Base-by-base conservation (phyloP, 176 grass and related monocot genomes). In the Rhynchospora pubera region DNA sequence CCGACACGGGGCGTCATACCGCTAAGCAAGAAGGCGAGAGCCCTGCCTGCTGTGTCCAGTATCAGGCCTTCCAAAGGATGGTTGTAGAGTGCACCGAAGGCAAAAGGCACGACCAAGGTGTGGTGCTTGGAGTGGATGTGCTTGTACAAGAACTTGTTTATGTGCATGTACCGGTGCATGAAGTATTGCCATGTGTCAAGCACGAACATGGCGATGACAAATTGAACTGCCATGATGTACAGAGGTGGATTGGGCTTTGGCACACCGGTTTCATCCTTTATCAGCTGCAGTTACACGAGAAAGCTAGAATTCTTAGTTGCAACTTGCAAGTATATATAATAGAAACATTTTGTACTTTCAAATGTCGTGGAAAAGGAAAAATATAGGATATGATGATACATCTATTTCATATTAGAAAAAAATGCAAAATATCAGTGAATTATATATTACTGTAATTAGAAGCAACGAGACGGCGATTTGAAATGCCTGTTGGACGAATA, bases 151-250 rank as follows among this genome's bases (percentile, higher is more conserved):
- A 95, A 92, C 73, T 90, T 95, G 84, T 95, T 95, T 8, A 80
- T 47, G 89, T 97, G 91, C 91, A 97, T 97, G 80, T 89, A 97
- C 79, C 93, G 80, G 83, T 97, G 93, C 85, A 93, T 91, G 83
- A 97, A 97, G 80, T 97, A 93, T 62, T 97, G 93, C 93, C 93
- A 97, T 76, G 93, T 91, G 51, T 97, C 93, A 81, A 97, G 83
- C 16, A 95, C 88, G 42, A 90, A 51, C 93, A 95, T 95, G 16
- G 84, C 92, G 48, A 85, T 42, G 45, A 87, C n/a, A 80, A 94
- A 94, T 79, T 94, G 92, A 18, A 87, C 22, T 11, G 64, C 68
- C 24, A 89, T 89, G 47, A 87, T 62, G 28, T 90, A 58, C 4
- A 82, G 13, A 0, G 88, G 53, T 32, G 93, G 88, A 9, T 91